These are phyloP conservation scores for Quercus ilex DNA, from an alignment of 306 rosid genomes.

Conservation along the genomic window DNA sequence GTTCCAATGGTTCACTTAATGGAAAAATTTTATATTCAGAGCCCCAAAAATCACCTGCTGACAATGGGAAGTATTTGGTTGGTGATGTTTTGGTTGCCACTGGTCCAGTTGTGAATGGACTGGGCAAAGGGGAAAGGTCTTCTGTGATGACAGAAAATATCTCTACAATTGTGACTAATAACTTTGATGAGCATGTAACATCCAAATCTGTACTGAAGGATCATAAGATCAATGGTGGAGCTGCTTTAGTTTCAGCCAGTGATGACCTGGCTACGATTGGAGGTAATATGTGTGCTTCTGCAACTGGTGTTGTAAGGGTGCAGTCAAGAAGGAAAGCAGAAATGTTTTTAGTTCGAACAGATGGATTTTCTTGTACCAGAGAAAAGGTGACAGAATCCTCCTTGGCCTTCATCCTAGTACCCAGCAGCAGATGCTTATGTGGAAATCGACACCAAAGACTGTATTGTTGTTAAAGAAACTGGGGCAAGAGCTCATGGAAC, in stretches of 20 bases:
- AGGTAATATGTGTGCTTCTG: constrained; percentile 89
- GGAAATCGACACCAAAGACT: constrained; percentile 94
- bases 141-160: constrained; percentile 14
- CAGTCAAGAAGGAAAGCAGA: constrained; percentile 98
- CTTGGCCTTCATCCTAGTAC: constrained; percentile 98
- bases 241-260: constrained; percentile 31
- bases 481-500: constrained; percentile 88
- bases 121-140: constrained; percentile 36
- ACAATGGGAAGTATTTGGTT: constrained; percentile 32
- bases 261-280: constrained; percentile 53
- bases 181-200: constrained; percentile 21
- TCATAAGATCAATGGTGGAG: constrained; percentile 32
- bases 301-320: constrained; percentile 97
- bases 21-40: constrained; percentile 30
- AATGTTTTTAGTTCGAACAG: constrained; percentile 94
- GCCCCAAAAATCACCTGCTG: constrained; percentile 31
- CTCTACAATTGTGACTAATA: constrained; percentile 27
- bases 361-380: constrained; percentile 88
- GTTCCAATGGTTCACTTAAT: constrained; percentile 36
- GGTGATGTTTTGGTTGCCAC: constrained; percentile 37
- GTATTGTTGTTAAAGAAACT: constrained; percentile 88
- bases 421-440: constrained; percentile 99
- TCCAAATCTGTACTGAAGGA: constrained; percentile 35
- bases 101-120: constrained; percentile 39
- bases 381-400: constrained; percentile 95